Percentiles rank a stretch among this genome's conserved stretches.
Evolutionary conservation across 257 asterid species (phyloP).

Genomic region (Solanum sitiens): DNA sequence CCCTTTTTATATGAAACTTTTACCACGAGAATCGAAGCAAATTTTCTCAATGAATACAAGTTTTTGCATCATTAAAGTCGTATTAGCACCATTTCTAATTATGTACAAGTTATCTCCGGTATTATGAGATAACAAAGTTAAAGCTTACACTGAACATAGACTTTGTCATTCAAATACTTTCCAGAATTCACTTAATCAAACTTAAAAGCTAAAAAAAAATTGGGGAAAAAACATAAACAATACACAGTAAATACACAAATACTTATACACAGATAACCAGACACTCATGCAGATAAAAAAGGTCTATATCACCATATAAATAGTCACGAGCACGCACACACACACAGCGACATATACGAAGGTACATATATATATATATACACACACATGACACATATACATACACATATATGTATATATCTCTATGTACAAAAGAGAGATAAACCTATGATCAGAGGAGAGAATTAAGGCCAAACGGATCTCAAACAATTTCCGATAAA

Average conservation of each 20-base stretch:
- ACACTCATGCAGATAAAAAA: background rate
- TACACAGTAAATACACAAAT: background rate
- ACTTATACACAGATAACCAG: background rate
- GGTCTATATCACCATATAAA: background rate
- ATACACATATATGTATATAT: background rate
- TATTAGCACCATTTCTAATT: background rate
- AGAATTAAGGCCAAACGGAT: background rate
- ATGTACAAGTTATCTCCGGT: background rate
- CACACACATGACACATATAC: background rate
- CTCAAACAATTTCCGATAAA: background rate
- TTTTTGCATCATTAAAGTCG: background rate
- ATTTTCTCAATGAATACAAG: background rate
- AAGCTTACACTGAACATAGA: background rate
- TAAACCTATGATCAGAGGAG: constrained; percentile 15
- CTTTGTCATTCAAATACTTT: background rate
- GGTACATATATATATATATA: background rate
- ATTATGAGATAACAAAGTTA: background rate
- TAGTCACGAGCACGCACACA: background rate
- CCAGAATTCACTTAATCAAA: background rate
- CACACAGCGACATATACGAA: background rate
- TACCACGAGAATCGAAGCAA: background rate
- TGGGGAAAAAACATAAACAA: background rate
- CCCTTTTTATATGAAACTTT: background rate
- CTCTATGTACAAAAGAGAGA: constrained; percentile 1
- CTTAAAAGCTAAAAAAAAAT: background rate